Evolutionary conservation across 495 filamentous ascomycete species (phyloP).

Genomic region (Poronia punctata): DNA sequence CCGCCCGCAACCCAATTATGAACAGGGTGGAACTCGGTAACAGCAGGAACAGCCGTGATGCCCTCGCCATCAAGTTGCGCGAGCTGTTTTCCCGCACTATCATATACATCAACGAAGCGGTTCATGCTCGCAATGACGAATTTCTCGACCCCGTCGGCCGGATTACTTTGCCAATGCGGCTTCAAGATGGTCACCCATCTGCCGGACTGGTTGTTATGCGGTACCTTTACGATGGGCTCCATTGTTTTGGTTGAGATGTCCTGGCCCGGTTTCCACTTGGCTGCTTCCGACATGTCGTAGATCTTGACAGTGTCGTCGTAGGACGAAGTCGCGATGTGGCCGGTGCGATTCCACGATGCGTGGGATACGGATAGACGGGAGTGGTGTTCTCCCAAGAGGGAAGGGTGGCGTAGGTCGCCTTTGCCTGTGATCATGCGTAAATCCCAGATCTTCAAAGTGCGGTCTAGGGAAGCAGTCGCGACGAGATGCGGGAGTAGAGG

Average conservation of each 20-base stretch:
- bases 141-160: conserved; percentile 67
- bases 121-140: conserved; percentile 98
- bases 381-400: conserved; percentile 71
- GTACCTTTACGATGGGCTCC: conserved; percentile 59
- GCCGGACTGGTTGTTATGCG: conserved; percentile 95
- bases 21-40: conserved; percentile 81
- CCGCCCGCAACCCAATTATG: conserved; percentile 90
- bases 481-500: conserved; percentile 71
- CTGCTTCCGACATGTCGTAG: conserved; percentile 64
- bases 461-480: conserved; percentile 87
- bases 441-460: conserved; percentile 89
- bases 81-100: conserved; percentile 71
- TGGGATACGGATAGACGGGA: conserved; percentile 82
- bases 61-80: conserved; percentile 83
- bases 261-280: conserved; percentile 56
- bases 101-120: conserved; percentile 88
- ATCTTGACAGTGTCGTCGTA: conserved; percentile 96
- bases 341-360: conserved; percentile 75
- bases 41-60: conserved; percentile 90
- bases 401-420: conserved; percentile 46
- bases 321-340: conserved; percentile 80
- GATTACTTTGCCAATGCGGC: conserved; percentile 83
- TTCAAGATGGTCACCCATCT: conserved; percentile 71
- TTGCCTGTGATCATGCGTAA: conserved; percentile 65
- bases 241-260: conserved; percentile 54